These are phyloP conservation scores for Arthroderma sp. DNA, from an alignment of 2,329 filamentous ascomycete genomes.

Conservation along the genomic window DNA sequence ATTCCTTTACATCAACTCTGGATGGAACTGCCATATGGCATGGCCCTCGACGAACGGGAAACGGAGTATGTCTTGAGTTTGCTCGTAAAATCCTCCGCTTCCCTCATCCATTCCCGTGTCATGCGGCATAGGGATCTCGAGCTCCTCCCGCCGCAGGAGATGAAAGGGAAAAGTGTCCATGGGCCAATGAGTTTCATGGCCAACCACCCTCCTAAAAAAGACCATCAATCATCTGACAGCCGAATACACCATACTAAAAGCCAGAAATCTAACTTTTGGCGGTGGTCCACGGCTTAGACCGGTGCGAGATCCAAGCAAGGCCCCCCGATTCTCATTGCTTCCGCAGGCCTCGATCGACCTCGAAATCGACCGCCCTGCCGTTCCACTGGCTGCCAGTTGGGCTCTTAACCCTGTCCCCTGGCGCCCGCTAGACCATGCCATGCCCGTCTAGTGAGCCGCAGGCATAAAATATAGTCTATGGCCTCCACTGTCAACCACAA, in stretches of 20 bases:
- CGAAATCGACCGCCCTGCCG: not conserved
- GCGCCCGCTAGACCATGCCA: not conserved
- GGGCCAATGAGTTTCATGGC: not conserved
- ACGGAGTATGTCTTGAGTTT: not conserved
- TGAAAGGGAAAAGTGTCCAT: not conserved
- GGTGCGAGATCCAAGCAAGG: not conserved
- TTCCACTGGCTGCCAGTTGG: not conserved
- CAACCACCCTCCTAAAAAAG: not conserved
- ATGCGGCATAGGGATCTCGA: not conserved
- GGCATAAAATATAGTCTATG: not conserved
- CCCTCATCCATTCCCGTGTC: not conserved
- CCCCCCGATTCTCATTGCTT: slow-evolving; percentile 1
- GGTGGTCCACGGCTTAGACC: not conserved
- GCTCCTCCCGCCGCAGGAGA: not conserved
- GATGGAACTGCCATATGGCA: too few relatives aligned
- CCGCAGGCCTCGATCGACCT: not conserved
- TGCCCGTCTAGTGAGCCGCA: not conserved
- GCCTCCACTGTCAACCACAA: not conserved
- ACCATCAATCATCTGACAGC: slow-evolving; percentile 3
- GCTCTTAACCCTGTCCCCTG: slow-evolving; percentile 1
- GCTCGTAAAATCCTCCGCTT: not conserved
- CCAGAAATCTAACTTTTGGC: not conserved
- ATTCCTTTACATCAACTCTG: too few relatives aligned
- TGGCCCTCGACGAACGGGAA: not conserved
- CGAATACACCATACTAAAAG: not conserved